Evolutionary conservation across 805 yeast species (phyloP), one percentile per base, ranked within the genome.

Genomic region (Priceomyces medius): DNA sequence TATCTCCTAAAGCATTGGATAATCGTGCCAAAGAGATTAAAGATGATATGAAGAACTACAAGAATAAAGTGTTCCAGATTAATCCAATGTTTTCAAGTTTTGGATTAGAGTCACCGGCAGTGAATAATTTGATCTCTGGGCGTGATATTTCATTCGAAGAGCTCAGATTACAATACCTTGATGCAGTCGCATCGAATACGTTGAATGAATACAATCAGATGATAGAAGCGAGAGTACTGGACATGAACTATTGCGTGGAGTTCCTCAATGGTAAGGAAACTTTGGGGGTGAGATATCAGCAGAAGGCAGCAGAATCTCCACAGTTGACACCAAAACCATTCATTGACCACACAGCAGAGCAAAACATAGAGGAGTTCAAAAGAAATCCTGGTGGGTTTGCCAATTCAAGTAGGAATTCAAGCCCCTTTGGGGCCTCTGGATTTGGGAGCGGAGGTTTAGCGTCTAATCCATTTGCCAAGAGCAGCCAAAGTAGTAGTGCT

Each of bases 111-210:
- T 53, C 56, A 2, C 80, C 80, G 1, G 77, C 78, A 0, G 66
- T 67, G 7, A 64, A 67, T 35, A 78, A 76, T 49, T 51, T 80
- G 31, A 75, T 80, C 7, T 48, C 61, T 2, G 77, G 73, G 1
- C 60, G 85, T 51, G 85, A 81, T 45, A 54, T 72, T 17, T 78
- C 83, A 0, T 63, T 60, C 17, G 85, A 79, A 44, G 85, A 80
- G 49, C 59, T 68, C 14, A 58, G 85, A 41, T 58, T 72, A 38
- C 70, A 71, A 45, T 77, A 62, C 44, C 58, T 64, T 46, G 68
- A 70, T 38, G 77, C 82, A 0, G 60, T 53, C 34, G 51, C 59
- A 3, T 54, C 55, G 12, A 71, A 72, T 42, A 53, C 54, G 0
- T 18, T 73, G 1, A 56, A 64, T 0, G 66, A 64, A 12, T 76